Evolutionary conservation across 169 alveolate genomes (phyloP), one percentile per base, ranked within the genome.

Genomic region (Eimeria tenella): DNA sequence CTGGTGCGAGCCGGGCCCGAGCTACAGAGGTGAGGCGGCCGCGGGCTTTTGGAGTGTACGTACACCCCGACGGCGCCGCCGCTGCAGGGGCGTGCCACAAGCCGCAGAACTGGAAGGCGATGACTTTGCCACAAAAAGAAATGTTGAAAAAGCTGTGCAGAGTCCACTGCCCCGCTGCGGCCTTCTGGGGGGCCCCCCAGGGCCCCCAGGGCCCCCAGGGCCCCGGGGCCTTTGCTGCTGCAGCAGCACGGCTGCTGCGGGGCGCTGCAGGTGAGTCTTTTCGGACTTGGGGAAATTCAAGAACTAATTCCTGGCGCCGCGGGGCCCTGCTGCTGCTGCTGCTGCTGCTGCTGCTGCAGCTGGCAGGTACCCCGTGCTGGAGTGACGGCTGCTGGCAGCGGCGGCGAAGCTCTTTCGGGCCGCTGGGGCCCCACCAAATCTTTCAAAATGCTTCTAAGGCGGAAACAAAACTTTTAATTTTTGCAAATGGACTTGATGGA

Each of bases 1-100:
- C 9, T 86, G 93, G 93, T 86, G 93, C 93, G 93, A 63, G 68
- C 93, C 93, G n/a, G 68, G 83, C n/a, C 83, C 68, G 21, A 9
- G 25, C 5, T 86, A 86, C n/a, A 63, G 83, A 63, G 93, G 93
- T 86, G 6, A 15, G 6, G 0, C 53, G n/a, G n/a, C n/a, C n/a
- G 60, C n/a, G 21, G 11, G 9, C 60, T 1, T 10, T 1, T 11
- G 60, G 11, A 9, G 11, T 15, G 11, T 9, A 5, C 42, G 56
- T 25, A 23, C 65, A 5, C 58, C 62, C 9, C 19, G 5, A 42
- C 84, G 5, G 6, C 84, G 4, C 70, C 21, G 6, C 52, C 25
- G 17, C 23, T n/a, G 9, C 82, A 86, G 93, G 93, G 3, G 71
- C 56, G 68, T 86, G 93, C 83, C 70, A 49, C 62, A 10, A 82